Evolutionary conservation across 768 basidiomycete species (phyloP).

Genomic region (Tylopilus felleus): DNA sequence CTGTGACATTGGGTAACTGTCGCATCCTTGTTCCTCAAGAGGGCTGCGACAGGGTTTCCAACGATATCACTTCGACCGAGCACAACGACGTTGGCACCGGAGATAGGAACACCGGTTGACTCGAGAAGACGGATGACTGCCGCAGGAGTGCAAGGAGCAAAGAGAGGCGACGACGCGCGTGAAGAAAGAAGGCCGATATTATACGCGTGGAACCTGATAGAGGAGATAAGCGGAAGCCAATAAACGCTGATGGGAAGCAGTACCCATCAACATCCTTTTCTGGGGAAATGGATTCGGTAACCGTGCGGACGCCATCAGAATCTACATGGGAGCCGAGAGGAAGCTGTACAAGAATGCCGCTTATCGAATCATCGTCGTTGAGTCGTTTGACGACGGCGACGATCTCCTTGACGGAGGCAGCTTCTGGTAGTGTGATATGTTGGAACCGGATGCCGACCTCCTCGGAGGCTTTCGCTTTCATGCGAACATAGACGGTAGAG

Average conservation of each 20-base stretch:
- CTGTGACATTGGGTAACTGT: slow-evolving; percentile 99
- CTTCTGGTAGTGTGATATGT: slow-evolving; percentile 71
- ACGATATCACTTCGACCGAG: slow-evolving; percentile 98
- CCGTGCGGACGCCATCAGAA: slow-evolving; percentile 77
- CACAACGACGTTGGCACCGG: slow-evolving; percentile 84
- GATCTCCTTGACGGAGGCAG: slow-evolving; percentile 69
- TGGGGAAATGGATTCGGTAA: slow-evolving; percentile 93
- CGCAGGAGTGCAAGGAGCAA: slow-evolving; percentile 92
- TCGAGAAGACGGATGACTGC: slow-evolving; percentile 90
- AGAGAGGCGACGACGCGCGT: slow-evolving; percentile 83
- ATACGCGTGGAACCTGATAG: slow-evolving; percentile 88
- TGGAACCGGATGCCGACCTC: slow-evolving; percentile 89
- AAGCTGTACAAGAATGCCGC: slow-evolving; percentile 92
- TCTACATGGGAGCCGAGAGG: slow-evolving; percentile 84
- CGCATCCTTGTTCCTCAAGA: slow-evolving; percentile 86
- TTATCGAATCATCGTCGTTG: slow-evolving; percentile 77
- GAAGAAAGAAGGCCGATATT: slow-evolving; percentile 96
- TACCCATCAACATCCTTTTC: slow-evolving; percentile 98
- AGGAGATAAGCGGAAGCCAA: slow-evolving; percentile 7
- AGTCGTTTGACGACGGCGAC: slow-evolving; percentile 74
- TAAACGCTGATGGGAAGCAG: slow-evolving; percentile 20
- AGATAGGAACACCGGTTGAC: slow-evolving; percentile 71
- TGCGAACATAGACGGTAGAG: slow-evolving; percentile 89
- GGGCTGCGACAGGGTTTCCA: slow-evolving; percentile 89
- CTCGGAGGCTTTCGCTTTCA: slow-evolving; percentile 95